Base-by-base conservation (phyloP, 305 asterid species). In the Fraxinus angustifolia region DNA sequence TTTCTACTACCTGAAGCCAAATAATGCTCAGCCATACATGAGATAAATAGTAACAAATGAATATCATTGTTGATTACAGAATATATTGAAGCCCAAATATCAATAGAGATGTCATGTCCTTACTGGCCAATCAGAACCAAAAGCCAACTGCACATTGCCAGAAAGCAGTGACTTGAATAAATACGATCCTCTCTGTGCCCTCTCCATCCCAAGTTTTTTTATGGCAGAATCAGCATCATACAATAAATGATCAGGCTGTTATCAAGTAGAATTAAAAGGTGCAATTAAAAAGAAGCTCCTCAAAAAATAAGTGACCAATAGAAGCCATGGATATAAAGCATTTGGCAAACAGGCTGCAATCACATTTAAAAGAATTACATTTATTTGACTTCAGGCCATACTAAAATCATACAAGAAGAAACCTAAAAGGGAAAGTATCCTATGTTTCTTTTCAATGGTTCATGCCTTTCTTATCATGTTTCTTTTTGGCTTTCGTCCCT, bases 91-190 rank as follows among this genome's bases (percentile, higher is more conserved):
- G 34, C 81, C 53, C 50, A 73, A 75, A 38, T 36, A 62, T 28
- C 35, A n/a, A 21, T 68, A 8, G 38, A 42, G 70, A 79, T 67
- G 35, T 50, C 14, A 14, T 77, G 73, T 78, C 67, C 94, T 86
- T 82, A 94, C 99, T 14, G 99, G 99, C 99, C 99, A 96, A 87
- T 94, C 99, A 75, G 99, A 96, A 80, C 99, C 99, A 62, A 96
- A 93, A 72, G 94, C 98, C 85, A 96, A 85, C 76, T 76, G 90
- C 0, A 93, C 93, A 56, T 89, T 82, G 71, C 93, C 87, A 48
- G 89, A 84, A 76, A 92, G 91, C 82, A 96, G 89, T 11, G 98
- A 92, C 73, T 81, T 85, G 86, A 94, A 94, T 76, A 91, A 85
- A 86, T 92, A 96, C 36, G 99, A 92, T 73, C 95, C 97, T 60